Percentiles rank a stretch among this genome's conserved stretches.
Evolutionary conservation across 495 filamentous ascomycete genomes (phyloP).

Genomic region (Podospora bellae-mahoneyi): DNA sequence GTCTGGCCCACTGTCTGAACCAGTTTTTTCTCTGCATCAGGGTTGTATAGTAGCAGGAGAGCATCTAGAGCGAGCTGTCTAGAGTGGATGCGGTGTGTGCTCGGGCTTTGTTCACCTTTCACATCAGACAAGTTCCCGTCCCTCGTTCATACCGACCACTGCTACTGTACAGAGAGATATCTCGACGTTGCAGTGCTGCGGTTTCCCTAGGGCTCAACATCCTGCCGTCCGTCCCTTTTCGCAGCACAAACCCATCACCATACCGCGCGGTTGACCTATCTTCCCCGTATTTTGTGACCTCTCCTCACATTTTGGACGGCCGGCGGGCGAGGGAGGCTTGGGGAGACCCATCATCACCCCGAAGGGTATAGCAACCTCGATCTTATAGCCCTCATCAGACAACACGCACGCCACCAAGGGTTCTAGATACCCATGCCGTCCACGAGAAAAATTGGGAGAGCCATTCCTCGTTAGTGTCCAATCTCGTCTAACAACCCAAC

Average conservation of each 20-base stretch:
- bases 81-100: conserved; percentile 7
- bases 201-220: conserved; percentile 9
- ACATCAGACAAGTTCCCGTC: conserved; percentile 16
- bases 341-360: conserved; percentile 10
- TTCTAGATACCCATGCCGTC: conserved; percentile 17
- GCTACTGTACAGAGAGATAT: conserved; percentile 8
- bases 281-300: conserved; percentile 10
- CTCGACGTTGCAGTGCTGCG: conserved; percentile 22
- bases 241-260: conserved; percentile 7
- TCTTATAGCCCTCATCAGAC: conserved; percentile 25
- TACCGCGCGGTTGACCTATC: conserved; percentile 1
- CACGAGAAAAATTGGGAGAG: conserved; percentile 20
- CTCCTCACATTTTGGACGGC: conserved; percentile 14
- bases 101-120: conserved; percentile 26
- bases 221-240: conserved; percentile 11
- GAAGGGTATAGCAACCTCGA: conserved; percentile 23
- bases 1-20: not conserved
- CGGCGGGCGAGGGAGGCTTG: conserved; percentile 4
- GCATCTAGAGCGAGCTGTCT: conserved; percentile 15
- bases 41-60: not conserved
- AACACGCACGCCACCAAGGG: conserved; percentile 12
- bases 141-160: conserved; percentile 6
- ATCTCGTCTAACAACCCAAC: conserved; percentile 14
- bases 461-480: conserved; percentile 8
- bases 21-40: not conserved